phyloP scores from a whole-genome alignment of 2,329 filamentous ascomycete genomes.

The Cryphonectria japonica region DNA sequence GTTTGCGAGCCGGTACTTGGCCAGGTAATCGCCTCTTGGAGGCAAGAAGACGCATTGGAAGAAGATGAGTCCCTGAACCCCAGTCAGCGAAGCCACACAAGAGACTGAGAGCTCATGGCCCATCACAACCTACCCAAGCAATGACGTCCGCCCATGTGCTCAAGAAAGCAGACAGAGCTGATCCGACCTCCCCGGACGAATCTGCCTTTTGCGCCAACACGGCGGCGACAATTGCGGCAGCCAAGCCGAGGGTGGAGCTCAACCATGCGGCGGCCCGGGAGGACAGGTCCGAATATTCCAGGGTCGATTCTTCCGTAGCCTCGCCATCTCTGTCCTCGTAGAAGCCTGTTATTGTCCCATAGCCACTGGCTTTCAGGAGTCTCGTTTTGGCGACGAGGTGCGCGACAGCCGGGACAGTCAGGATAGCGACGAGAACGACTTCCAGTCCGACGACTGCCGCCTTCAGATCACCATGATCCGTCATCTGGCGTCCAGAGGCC shows the following conservation, averaged over 20 bases:
- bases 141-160: conserved; percentile 32
- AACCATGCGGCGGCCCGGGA: conserved; percentile 36
- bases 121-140: conserved; percentile 33
- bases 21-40: conserved; percentile 34
- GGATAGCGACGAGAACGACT: conserved; percentile 25
- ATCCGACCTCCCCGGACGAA: background rate
- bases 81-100: conserved; percentile 14
- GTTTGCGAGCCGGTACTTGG: conserved; percentile 36
- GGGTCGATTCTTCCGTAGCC: conserved; percentile 40
- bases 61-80: conserved; percentile 33
- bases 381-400: conserved; percentile 27
- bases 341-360: conserved; percentile 33
- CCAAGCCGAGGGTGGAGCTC: conserved; percentile 35
- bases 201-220: conserved; percentile 28
- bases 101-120: background rate
- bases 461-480: conserved; percentile 19
- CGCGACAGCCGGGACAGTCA: conserved; percentile 32
- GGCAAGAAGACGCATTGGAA: conserved; percentile 39
- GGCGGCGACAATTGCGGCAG: conserved; percentile 33
- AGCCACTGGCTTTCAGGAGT: conserved; percentile 28
- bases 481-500: conserved; percentile 20
- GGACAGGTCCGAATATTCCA: conserved; percentile 36
- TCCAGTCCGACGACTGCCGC: conserved; percentile 23
- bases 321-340: conserved; percentile 40
- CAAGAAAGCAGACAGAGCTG: conserved; percentile 4